Evolutionary conservation across 257 asterid species (phyloP).

Genomic region (Solanum ossicruentum): DNA sequence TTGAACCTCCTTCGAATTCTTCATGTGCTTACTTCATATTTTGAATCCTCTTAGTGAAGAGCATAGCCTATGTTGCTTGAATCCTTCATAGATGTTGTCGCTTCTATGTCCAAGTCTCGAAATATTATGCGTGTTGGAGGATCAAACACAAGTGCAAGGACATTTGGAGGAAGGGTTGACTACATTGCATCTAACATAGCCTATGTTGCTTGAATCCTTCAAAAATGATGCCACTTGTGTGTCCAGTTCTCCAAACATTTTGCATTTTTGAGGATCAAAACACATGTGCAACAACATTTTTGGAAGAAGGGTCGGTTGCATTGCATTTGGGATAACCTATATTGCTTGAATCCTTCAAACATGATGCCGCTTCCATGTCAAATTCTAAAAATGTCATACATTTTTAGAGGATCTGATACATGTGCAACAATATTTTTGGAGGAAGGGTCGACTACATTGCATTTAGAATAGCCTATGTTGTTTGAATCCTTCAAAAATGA

Average conservation of each 20-base stretch:
- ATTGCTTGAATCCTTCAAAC: neutral
- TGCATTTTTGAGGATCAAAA: neutral
- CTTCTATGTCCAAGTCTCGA: too few relatives aligned
- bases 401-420: neutral
- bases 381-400: neutral
- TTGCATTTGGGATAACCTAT: too few relatives aligned
- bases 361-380: neutral
- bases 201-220: neutral
- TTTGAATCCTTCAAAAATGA: neutral
- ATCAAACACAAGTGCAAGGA: too few relatives aligned
- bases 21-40: neutral
- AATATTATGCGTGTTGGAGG: too few relatives aligned
- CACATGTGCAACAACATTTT: neutral
- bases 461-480: neutral
- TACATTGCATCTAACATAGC: neutral
- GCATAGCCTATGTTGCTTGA: too few relatives aligned
- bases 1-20: neutral
- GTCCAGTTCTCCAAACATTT: neutral
- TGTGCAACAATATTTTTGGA: neutral
- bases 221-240: neutral
- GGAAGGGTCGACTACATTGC: neutral
- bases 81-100: too few relatives aligned
- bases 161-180: neutral
- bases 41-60: too few relatives aligned
- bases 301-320: too few relatives aligned